A percentile compares a stretch with the other conserved stretches of the same genome.
phyloP scores from a whole-genome alignment of 805 yeast genomes.

The Ogataea wickerhamii region DNA sequence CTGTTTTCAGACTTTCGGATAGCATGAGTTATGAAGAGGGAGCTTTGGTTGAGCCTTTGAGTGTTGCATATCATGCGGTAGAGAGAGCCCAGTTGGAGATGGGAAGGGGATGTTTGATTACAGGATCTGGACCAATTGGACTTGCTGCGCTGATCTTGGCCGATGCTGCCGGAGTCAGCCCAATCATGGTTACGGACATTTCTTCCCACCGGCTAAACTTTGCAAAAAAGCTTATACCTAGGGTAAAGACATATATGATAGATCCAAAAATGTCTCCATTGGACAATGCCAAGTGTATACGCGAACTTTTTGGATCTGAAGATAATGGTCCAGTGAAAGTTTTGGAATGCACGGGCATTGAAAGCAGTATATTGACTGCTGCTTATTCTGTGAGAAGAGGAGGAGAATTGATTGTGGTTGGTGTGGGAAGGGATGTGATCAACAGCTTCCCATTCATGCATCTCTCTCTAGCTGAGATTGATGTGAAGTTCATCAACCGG shows the following conservation, averaged over 20 bases:
- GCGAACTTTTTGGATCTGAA: slow-evolving; percentile 36
- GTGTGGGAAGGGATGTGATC: slow-evolving; percentile 46
- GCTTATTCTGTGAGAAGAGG: slow-evolving; percentile 45
- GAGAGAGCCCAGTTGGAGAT: slow-evolving; percentile 42
- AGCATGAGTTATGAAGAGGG: slow-evolving; percentile 48
- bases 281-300: slow-evolving; percentile 39
- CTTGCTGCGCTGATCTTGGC: slow-evolving; percentile 45
- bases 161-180: slow-evolving; percentile 51
- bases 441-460: slow-evolving; percentile 55
- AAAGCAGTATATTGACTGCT: slow-evolving; percentile 43
- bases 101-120: slow-evolving; percentile 47
- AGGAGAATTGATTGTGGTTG: slow-evolving; percentile 46
- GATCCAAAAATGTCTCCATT: slow-evolving; percentile 29
- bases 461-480: slow-evolving; percentile 48
- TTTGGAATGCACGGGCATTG: slow-evolving; percentile 55
- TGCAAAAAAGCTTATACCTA: slow-evolving; percentile 45
- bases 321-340: slow-evolving; percentile 39
- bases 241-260: slow-evolving; percentile 42
- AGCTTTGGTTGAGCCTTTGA: slow-evolving; percentile 52
- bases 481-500: slow-evolving; percentile 49
- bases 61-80: slow-evolving; percentile 52
- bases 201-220: slow-evolving; percentile 41
- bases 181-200: slow-evolving; percentile 49
- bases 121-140: slow-evolving; percentile 64
- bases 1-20: slow-evolving; percentile 37